Percentiles rank a stretch among this genome's conserved stretches.
phyloP scores from a whole-genome alignment of 1,284 basidiomycete species.

The Pseudozyma tsukubaensis region DNA sequence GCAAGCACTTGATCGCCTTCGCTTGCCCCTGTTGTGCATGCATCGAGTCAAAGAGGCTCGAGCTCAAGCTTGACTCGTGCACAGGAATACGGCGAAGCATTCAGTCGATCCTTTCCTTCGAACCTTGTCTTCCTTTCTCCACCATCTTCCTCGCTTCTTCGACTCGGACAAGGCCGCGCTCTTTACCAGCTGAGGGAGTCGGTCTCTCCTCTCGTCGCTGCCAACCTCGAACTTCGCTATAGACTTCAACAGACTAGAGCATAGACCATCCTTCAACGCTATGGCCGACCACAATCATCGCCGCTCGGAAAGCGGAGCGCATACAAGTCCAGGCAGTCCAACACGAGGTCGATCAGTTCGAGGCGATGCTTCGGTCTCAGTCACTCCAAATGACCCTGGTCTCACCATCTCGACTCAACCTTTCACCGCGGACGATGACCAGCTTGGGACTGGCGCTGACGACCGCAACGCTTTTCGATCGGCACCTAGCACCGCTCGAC shows the following conservation, averaged over 20 bases:
- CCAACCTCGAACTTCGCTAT: neutral
- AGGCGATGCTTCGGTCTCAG: neutral
- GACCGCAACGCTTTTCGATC: constrained; percentile 15
- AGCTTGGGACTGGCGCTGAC: neutral
- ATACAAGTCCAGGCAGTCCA: neutral
- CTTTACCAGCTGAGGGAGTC: neutral
- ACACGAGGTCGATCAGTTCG: neutral
- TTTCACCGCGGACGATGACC: neutral
- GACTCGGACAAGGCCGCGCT: neutral
- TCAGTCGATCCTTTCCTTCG: constrained; percentile 1
- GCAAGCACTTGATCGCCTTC: neutral
- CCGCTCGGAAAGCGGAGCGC: neutral
- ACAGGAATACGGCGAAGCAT: neutral
- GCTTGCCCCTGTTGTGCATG: neutral
- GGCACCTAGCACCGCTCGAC: constrained; percentile 39
- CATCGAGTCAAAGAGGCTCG: neutral
- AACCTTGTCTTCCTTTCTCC: neutral
- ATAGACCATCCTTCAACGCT: neutral
- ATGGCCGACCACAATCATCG: constrained; percentile 13
- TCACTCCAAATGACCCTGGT: constrained; percentile 10
- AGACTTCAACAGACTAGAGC: neutral
- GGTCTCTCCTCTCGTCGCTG: neutral
- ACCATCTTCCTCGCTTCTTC: neutral
- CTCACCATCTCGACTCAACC: constrained; percentile 35
- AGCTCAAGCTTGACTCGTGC: neutral